Evolutionary conservation across 495 filamentous ascomycete species (phyloP).

Genomic region (Talaromyces ruber): DNA sequence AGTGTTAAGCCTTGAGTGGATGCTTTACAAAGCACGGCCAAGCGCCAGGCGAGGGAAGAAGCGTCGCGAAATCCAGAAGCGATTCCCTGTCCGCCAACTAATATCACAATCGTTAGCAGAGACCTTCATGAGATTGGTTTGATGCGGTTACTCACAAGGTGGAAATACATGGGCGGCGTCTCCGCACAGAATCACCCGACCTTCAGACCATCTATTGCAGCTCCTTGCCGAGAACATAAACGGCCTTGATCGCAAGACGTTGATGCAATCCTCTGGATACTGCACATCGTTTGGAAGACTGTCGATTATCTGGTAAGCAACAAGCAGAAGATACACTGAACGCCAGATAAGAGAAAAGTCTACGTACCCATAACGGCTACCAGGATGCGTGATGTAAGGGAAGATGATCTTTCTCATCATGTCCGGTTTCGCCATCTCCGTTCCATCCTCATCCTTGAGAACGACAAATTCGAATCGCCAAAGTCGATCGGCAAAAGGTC

Average conservation of each 20-base stretch:
- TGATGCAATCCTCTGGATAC: constrained; percentile 41
- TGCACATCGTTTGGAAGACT: constrained; percentile 21
- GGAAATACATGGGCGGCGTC: constrained; percentile 50
- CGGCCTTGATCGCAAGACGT: constrained; percentile 40
- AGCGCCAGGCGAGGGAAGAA: constrained; percentile 36
- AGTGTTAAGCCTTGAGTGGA: neutral
- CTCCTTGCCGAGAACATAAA: constrained; percentile 38
- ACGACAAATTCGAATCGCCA: constrained; percentile 45
- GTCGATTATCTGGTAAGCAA: neutral
- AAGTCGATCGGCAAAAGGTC: constrained; percentile 27
- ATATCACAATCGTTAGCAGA: neutral
- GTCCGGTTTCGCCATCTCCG: constrained; percentile 18
- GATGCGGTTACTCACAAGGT: constrained; percentile 24
- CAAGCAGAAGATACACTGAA: neutral
- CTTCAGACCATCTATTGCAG: constrained; percentile 43
- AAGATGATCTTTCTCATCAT: constrained; percentile 18
- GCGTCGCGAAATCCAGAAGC: constrained; percentile 32
- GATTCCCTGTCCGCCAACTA: constrained; percentile 45
- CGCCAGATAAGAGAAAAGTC: neutral
- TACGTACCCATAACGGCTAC: constrained; percentile 23
- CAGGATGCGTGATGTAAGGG: constrained; percentile 25
- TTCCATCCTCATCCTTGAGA: constrained; percentile 16
- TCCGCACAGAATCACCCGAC: constrained; percentile 37
- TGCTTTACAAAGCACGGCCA: constrained; percentile 22
- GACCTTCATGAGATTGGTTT: neutral